Percentiles rank a stretch among this genome's conserved stretches.
phyloP scores from a whole-genome alignment of 495 filamentous ascomycete species.

The Neurospora africana region DNA sequence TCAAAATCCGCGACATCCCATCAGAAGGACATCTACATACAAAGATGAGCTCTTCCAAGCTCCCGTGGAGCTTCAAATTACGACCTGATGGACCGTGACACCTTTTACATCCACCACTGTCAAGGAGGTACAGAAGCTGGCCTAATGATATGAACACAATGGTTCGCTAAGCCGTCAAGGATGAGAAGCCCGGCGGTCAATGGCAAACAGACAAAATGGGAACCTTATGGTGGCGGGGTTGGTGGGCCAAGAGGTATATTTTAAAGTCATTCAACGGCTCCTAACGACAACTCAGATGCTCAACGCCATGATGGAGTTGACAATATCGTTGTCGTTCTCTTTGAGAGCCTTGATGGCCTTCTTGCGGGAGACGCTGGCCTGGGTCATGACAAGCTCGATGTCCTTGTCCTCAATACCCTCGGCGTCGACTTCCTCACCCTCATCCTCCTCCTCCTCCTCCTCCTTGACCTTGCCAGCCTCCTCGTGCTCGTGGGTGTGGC shows the following conservation, averaged over 20 bases:
- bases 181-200: background rate
- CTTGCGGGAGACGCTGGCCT: slow-evolving; percentile 90
- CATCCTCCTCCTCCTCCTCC: slow-evolving; percentile 80
- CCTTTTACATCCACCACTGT: background rate
- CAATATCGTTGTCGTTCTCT: slow-evolving; percentile 99
- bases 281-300: slow-evolving; percentile 60
- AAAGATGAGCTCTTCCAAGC: background rate
- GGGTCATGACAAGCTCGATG: slow-evolving; percentile 97
- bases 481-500: slow-evolving; percentile 57
- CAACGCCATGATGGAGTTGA: slow-evolving; percentile 99
- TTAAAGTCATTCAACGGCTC: background rate
- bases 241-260: background rate
- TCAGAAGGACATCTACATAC: background rate
- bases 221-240: background rate
- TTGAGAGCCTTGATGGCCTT: slow-evolving; percentile 97
- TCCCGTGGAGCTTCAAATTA: background rate
- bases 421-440: slow-evolving; percentile 91
- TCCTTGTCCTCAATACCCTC: slow-evolving; percentile 93
- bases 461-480: slow-evolving; percentile 58
- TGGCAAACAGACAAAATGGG: background rate
- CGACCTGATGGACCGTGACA: background rate
- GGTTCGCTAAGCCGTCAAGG: background rate
- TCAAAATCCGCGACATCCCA: background rate
- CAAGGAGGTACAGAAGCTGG: background rate
- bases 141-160: background rate